Percentiles rank a stretch among this genome's conserved stretches.
Evolutionary conservation across 2,329 filamentous ascomycete species (phyloP).

Genomic region (Phialemoniopsis sp.): DNA sequence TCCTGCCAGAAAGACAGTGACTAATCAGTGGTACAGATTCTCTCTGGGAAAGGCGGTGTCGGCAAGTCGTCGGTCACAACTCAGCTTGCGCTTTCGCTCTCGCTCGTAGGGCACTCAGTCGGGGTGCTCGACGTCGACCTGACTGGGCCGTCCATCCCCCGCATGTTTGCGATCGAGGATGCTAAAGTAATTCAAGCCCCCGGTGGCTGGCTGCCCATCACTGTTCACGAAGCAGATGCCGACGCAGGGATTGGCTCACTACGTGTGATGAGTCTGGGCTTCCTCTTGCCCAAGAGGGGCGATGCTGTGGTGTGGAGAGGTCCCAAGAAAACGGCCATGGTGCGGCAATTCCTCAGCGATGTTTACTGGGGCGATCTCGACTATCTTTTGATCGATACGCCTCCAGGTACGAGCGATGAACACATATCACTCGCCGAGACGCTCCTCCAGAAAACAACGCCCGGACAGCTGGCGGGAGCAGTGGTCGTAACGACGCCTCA

Average conservation of each 20-base stretch:
- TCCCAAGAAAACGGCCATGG: slow-evolving; percentile 98
- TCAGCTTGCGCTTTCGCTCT: slow-evolving; percentile 86
- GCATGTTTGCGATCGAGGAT: slow-evolving; percentile 85
- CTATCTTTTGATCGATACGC: slow-evolving; percentile 91
- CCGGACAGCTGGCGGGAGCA: slow-evolving; percentile 74
- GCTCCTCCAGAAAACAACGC: slow-evolving; percentile 58
- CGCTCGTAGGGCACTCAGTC: slow-evolving; percentile 80
- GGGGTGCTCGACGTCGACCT: slow-evolving; percentile 95
- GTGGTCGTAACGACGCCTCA: slow-evolving; percentile 96
- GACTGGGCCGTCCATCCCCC: slow-evolving; percentile 92
- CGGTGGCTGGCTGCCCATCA: slow-evolving; percentile 87
- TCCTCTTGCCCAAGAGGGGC: slow-evolving; percentile 75
- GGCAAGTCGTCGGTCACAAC: slow-evolving; percentile 98
- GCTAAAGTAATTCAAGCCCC: slow-evolving; percentile 89
- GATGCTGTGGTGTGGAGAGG: slow-evolving; percentile 97
- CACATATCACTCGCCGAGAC: slow-evolving; percentile 94
- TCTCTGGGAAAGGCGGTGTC: slow-evolving; percentile 96
- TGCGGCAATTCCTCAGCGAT: slow-evolving; percentile 90
- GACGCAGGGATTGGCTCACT: slow-evolving; percentile 55
- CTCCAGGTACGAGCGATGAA: slow-evolving; percentile 93
- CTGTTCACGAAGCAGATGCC: slow-evolving; percentile 64
- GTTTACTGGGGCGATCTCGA: slow-evolving; percentile 87
- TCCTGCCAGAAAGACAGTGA: background rate
- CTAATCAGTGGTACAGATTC: slow-evolving; percentile 43
- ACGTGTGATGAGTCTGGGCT: slow-evolving; percentile 88